Evolutionary conservation across 2,329 filamentous ascomycete species (phyloP), one percentile per base, ranked within the genome.

Genomic region (Botrytis pseudocinerea): DNA sequence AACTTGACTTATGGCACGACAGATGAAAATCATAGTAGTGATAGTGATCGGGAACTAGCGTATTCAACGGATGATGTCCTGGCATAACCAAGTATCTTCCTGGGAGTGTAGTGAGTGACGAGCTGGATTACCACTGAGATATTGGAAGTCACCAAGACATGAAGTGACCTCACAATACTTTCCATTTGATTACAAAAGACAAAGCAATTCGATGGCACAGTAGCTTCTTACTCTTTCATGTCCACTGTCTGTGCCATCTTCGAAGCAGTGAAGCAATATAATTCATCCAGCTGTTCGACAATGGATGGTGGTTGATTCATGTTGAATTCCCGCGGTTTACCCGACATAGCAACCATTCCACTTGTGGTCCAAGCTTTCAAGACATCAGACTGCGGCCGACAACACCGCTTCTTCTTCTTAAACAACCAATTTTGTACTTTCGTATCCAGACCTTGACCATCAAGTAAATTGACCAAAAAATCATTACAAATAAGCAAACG

Each of bases 321-420:
- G 6, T 7, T 12, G 14, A n/a, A 6, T 35, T 1, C n/a, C 65
- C 65, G 65, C 18, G 1, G n/a, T 57, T 68, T 57, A 57, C 48
- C 48, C 35, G n/a, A 42, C 32, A 42, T 12, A 42, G 35, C 9
- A 42, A n/a, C n/a, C 25, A 9, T 32, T 22, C 2, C 18, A 32
- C 14, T 4, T 4, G 2, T 57, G 65, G 48, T 69, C 65, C 65
- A 48, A 42, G 65, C 65, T 63, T 63, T 14, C 25, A 54, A 54
- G 48, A 54, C n/a, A 57, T 42, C 22, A n/a, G 38, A 42, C 65
- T 69, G 65, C 65, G 65, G 65, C 65, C 65, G 65, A 69, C 32
- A 69, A 69, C 65, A 69, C 65, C 65, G 65, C 65, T 18, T 32
- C 65, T 69, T 69, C 65, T 57, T 68, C 48, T 57, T 18, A 25